Conservation (phyloP, 768 basidiomycete species). For the Mycena olivaceomarginata region DNA sequence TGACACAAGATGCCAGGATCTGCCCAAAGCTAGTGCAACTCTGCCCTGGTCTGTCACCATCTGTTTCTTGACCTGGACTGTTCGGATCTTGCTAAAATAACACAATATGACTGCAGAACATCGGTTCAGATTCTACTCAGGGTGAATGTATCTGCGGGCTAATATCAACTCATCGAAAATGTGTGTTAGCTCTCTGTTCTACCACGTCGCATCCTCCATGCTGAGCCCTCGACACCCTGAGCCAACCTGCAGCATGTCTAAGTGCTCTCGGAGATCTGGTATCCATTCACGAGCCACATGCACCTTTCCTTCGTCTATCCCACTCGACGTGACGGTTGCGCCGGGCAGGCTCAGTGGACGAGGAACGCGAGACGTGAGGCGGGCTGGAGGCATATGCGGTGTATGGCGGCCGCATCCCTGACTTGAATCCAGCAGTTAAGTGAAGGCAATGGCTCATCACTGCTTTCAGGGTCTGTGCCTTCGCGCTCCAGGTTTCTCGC, state of each 20-base stretch:
- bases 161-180: background rate
- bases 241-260: background rate
- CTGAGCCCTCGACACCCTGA: background rate
- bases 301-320: background rate
- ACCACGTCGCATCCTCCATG: slow-evolving; percentile 2
- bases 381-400: background rate
- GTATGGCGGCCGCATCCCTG: background rate
- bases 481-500: background rate
- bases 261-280: background rate
- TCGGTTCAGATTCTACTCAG: background rate
- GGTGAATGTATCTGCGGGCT: background rate
- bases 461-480: background rate
- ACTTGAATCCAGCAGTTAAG: background rate
- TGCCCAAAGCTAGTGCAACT: slow-evolving; percentile 2
- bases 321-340: background rate
- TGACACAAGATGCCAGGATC: background rate
- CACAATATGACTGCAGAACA: slow-evolving; percentile 1
- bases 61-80: slow-evolving; percentile 1
- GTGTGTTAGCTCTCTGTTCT: background rate
- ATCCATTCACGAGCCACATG: background rate
- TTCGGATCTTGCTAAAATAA: background rate
- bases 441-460: background rate
- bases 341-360: background rate
- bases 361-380: too few species aligned
- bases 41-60: background rate